phyloP scores from a whole-genome alignment of 2,329 filamentous ascomycete genomes.

The Septoria linicola region DNA sequence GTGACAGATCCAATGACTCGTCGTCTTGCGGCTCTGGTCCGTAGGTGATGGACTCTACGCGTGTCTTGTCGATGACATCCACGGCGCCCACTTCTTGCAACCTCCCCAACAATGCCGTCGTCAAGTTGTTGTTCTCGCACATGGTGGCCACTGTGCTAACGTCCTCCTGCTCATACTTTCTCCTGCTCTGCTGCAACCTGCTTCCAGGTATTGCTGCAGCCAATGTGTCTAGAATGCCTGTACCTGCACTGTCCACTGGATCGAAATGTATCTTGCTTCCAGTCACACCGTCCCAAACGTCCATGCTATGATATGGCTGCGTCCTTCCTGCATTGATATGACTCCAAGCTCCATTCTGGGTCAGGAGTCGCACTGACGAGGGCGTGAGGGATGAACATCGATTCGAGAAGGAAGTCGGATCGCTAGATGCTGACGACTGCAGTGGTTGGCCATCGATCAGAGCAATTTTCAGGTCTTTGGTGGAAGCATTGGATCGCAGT shows the following conservation, averaged over 20 bases:
- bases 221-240: constrained; percentile 31
- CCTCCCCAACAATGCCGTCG: constrained; percentile 65
- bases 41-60: constrained; percentile 74
- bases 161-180: constrained; percentile 28
- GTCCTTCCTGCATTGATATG: constrained; percentile 71
- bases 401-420: constrained; percentile 78
- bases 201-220: constrained; percentile 34
- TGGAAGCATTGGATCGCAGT: constrained; percentile 40
- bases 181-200: constrained; percentile 27
- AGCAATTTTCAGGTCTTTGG: constrained; percentile 76
- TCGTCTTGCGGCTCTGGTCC: constrained; percentile 60
- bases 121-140: constrained; percentile 91
- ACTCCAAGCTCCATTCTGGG: constrained; percentile 77
- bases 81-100: constrained; percentile 62
- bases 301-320: constrained; percentile 92
- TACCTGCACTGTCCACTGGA: constrained; percentile 26
- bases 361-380: constrained; percentile 76
- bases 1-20: constrained; percentile 67
- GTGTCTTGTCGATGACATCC: constrained; percentile 71
- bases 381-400: constrained; percentile 94
- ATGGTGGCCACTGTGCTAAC: constrained; percentile 75
- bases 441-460: constrained; percentile 90
- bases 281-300: constrained; percentile 95
- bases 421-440: constrained; percentile 63
- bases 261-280: constrained; percentile 81